Evolutionary conservation across 1,139 yeast genomes (phyloP).

Genomic region (Saccharomyces hybrid): DNA sequence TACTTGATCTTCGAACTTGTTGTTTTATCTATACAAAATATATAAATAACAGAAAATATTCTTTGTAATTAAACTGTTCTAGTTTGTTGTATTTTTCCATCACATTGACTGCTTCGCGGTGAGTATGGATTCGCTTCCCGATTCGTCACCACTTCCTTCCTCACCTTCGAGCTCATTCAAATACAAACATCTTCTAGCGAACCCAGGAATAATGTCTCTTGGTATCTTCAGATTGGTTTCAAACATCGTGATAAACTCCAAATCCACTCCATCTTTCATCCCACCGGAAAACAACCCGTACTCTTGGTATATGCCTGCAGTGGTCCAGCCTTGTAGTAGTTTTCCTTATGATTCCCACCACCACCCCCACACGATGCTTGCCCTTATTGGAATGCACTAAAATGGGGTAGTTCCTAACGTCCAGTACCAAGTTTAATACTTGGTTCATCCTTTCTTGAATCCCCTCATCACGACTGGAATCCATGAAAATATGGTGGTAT

Average conservation of each 20-base stretch:
- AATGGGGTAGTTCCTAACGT: constrained; percentile 73
- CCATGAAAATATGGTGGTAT: constrained; percentile 57
- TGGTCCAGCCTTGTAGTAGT: constrained; percentile 83
- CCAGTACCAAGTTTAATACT: constrained; percentile 58
- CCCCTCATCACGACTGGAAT: constrained; percentile 70
- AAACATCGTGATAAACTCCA: constrained; percentile 46
- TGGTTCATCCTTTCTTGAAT: constrained; percentile 49
- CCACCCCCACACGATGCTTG: constrained; percentile 85
- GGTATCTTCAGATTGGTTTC: constrained; percentile 14
- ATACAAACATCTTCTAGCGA: constrained; percentile 5
- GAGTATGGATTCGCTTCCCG: not conserved
- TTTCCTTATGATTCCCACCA: constrained; percentile 88
- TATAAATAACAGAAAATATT: not conserved
- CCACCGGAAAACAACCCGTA: constrained; percentile 90
- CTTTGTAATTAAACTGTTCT: not conserved
- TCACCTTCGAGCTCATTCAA: not conserved
- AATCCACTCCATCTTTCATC: constrained; percentile 75
- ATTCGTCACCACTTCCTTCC: not conserved
- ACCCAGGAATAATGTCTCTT: constrained; percentile 7
- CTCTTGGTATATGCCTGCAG: constrained; percentile 89
- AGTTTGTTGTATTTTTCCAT: not conserved
- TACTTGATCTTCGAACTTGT: not conserved
- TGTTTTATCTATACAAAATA: not conserved
- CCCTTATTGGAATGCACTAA: constrained; percentile 91
- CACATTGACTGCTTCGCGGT: not conserved